Evolutionary conservation across 2,329 filamentous ascomycete genomes (phyloP), one percentile per base, ranked within the genome.

Genomic region (Neonectria hederae): DNA sequence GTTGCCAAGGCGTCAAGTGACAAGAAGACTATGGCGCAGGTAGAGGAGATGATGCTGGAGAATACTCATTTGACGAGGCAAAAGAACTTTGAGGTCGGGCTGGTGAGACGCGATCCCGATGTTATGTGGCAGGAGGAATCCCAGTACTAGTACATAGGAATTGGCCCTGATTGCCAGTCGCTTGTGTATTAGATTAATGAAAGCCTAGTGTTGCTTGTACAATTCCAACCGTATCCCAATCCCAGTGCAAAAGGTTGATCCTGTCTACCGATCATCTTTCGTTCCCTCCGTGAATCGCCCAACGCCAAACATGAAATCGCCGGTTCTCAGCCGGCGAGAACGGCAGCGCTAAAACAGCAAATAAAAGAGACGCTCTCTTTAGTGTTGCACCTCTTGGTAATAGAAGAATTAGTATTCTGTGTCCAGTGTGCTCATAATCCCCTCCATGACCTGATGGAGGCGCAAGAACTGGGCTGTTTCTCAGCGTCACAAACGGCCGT

Each of bases 1-100:
- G 46, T 56, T 22, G 76, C 76, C 32, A 75, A 71, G 56, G 63
- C 54, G 14, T 42, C 14, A 7, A 74, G 71, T 9, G 65, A 77
- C 38, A 21, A 62, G n/a, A 43, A 64, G 22, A 55, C 48, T 43
- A 76, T 78, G 74, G 55, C 48, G 42, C 62, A 61, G 9, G 49
- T 73, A 7, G 72, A 72, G 46, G 52, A 69, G 4, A 59, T 68
- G 24, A 74, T 74, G 60, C 65, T 69, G 55, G 43, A 69, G 14
- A 70, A 69, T 46, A 65, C 70, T 21, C 59, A 53, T 22, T 55
- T 53, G 11, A 67, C 68, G 30, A 70, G 69, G 35, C 62, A 60
- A 9, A 66, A 62, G 26, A 74, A 75, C 52, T 74, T 73, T 51
- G 64, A 70, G 28, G 66, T 76, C 19, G 60, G 66, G 21, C 57